Base-by-base conservation (phyloP, 345 rosid genomes). In the Theobroma cacao region DNA sequence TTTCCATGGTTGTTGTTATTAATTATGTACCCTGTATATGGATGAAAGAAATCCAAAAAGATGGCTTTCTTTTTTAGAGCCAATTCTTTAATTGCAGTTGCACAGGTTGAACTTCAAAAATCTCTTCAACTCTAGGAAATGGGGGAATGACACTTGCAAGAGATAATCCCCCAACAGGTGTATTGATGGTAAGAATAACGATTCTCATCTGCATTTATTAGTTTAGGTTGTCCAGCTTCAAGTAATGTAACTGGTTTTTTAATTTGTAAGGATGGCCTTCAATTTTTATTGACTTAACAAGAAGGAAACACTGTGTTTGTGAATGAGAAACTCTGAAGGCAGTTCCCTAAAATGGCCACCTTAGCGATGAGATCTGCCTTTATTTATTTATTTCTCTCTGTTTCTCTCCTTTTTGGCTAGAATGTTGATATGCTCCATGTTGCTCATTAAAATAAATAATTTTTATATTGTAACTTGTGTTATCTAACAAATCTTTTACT, bases 401-500 rank as follows among this genome's bases (percentile, higher is more conserved):
- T 64, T 50, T 40, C 50, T 38, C 1, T 45, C 13, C 7, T 6
- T 40, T 40, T 43, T 24, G 33, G 5, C 10, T 43, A 43, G 38
- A 45, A 68, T 45, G 22, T 67, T 38, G 31, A 40, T 66, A 66
- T 38, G 18, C 52, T 4, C 22, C 28, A 38, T 72, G 20, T 26
- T 40, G 17, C 10, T 14, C 26, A 41, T 28, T 41, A 9, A 36
- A 59, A 17, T 14, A 31, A 45, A 33, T 47, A 4, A 5, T n/a
- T n/a, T 50, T 7, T 72, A 12, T 30, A 36, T 28, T 70, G 71
- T 45, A 5, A 22, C 12, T 41, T 31, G 10, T 61, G 36, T 60
- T 45, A n/a, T 45, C 70, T 60, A 18, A 75, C 28, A 28, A 62
- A 45, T 31, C 18, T 26, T 77, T 79, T 62, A 3, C 47, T 73